Evolutionary conservation across 305 asterid genomes (phyloP), one percentile per base, ranked within the genome.

Genomic region (Euphrasia arctica): DNA sequence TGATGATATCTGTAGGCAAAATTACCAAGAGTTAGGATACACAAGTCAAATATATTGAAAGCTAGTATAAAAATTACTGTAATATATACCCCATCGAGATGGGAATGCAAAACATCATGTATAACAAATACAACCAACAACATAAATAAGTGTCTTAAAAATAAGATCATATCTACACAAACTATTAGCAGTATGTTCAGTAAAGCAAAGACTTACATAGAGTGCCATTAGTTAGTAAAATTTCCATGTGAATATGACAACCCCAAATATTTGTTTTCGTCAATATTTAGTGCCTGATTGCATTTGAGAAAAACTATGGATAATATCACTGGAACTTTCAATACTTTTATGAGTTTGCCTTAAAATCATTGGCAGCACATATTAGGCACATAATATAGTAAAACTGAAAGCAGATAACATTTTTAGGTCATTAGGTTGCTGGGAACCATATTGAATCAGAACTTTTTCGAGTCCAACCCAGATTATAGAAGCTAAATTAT

Each of bases 331-430:
- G 52, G n/a, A 13, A 47, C 13, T 11, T 47, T 11, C 15, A 45
- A 45, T 2, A 12, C 50, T 45, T 45, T 14, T 47, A 10, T 45
- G 52, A 11, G 52, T 47, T 47, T 4, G 10, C 52, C 52, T 47
- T 11, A 47, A 12, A 12, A 15, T 47, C 14, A 47, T 47, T 11
- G 52, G n/a, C 52, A 1, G 14, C 52, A n/a, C n/a, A 47, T 13
- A 11, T 47, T 47, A 12, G 7, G 15, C 52, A 47, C 52, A n/a
- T 36, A 36, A 36, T 36, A 47, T n/a, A 12, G 52, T 11, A 47
- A 47, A 47, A 47, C 52, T 47, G 52, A 47, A n/a, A 43, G 52
- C 52, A 47, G 52, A 47, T 47, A 47, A 47, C 7, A 9, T 47
- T 11, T 47, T 45, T 47, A 47, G 15, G n/a, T 47, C 52, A 47